Evolutionary conservation across 2,329 filamentous ascomycete genomes (phyloP).

Genomic region (Colletotrichum sp.): DNA sequence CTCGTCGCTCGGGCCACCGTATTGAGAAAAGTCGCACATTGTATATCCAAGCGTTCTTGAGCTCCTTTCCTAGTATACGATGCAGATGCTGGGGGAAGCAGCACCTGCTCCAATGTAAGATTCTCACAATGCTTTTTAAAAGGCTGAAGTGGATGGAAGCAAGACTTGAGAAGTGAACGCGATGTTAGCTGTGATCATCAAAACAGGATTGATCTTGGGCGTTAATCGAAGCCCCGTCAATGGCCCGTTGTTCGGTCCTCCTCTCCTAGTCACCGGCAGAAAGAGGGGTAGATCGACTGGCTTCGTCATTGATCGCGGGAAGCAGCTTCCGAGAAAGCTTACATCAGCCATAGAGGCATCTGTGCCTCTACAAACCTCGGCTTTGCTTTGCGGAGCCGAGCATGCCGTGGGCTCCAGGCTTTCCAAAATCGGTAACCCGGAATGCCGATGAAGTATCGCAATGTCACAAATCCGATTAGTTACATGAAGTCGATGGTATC

Average conservation of each 20-base stretch:
- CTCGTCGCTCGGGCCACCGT: slow-evolving; percentile 45
- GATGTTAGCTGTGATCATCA: neutral
- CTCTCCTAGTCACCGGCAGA: neutral
- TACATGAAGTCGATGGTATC: neutral
- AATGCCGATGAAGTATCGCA: neutral
- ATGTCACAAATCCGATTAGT: neutral
- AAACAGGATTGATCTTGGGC: neutral
- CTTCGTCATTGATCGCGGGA: neutral
- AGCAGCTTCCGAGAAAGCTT: neutral
- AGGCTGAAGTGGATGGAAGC: neutral
- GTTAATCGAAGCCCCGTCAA: neutral
- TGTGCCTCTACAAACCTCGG: neutral
- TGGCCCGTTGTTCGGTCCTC: neutral
- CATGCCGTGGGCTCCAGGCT: neutral
- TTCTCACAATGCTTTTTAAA: neutral
- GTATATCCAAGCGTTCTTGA: neutral
- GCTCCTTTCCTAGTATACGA: neutral
- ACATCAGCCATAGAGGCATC: neutral
- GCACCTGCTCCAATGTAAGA: neutral
- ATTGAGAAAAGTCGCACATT: slow-evolving; percentile 36
- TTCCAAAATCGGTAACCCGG: neutral
- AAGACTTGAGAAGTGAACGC: neutral
- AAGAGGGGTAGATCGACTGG: neutral
- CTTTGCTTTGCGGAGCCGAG: neutral
- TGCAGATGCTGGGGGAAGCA: neutral